phyloP scores from a whole-genome alignment of 2,329 filamentous ascomycete species.

The Clonostachys byssicola region DNA sequence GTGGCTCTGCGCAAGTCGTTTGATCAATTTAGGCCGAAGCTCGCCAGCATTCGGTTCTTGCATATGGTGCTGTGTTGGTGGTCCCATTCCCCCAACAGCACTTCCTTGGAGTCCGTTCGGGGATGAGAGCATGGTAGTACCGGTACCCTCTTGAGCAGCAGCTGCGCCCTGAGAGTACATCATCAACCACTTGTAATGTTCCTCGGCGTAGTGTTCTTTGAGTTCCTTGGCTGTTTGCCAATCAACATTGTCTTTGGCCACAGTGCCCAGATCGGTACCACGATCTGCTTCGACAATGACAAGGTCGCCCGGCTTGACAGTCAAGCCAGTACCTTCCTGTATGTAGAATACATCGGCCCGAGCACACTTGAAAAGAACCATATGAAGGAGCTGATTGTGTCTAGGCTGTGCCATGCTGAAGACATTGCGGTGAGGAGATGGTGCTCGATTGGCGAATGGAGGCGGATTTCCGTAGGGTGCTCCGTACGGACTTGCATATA shows the following conservation, averaged over 20 bases:
- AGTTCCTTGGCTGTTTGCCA: slow-evolving; percentile 83
- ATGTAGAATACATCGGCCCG: slow-evolving; percentile 96
- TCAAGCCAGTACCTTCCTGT: slow-evolving; percentile 88
- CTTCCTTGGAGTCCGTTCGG: slow-evolving; percentile 62
- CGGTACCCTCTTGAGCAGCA: slow-evolving; percentile 51
- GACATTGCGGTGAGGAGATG: slow-evolving; percentile 58
- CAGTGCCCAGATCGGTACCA: slow-evolving; percentile 90
- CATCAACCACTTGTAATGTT: slow-evolving; percentile 98
- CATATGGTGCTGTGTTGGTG: slow-evolving; percentile 67
- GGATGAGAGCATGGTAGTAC: slow-evolving; percentile 59
- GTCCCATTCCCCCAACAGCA: slow-evolving; percentile 74
- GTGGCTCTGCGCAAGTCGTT: slow-evolving; percentile 85
- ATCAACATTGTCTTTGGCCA: slow-evolving; percentile 82
- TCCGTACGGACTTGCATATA: slow-evolving; percentile 33
- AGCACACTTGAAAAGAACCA: slow-evolving; percentile 95
- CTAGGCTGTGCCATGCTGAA: slow-evolving; percentile 58
- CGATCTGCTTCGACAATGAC: slow-evolving; percentile 98
- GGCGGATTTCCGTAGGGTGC: slow-evolving; percentile 40
- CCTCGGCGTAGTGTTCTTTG: slow-evolving; percentile 88
- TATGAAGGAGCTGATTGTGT: slow-evolving; percentile 70
- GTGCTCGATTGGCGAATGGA: slow-evolving; percentile 42
- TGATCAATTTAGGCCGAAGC: slow-evolving; percentile 94
- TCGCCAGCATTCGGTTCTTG: slow-evolving; percentile 70
- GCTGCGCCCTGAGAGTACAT: slow-evolving; percentile 87
- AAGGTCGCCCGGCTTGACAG: slow-evolving; percentile 85